Conservation (phyloP, 345 rosid species). For the Diplotaxis tenuifolia region DNA sequence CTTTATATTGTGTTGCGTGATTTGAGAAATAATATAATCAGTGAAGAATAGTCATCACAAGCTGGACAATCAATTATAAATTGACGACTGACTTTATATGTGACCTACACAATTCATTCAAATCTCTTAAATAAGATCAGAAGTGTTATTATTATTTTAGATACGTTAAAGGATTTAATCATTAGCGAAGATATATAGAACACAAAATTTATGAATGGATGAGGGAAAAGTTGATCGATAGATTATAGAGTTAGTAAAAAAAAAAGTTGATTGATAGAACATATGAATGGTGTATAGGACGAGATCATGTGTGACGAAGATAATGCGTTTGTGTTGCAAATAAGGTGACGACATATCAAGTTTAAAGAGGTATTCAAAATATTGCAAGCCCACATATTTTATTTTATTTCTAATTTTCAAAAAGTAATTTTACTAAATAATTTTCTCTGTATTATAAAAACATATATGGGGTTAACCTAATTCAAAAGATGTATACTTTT, state of each 20-base stretch:
- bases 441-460: not conserved
- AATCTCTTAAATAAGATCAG: not conserved
- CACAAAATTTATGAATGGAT: conserved; percentile 27
- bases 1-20: conserved; percentile 24
- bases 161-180: not conserved
- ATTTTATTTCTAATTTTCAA: not conserved
- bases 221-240: conserved; percentile 15
- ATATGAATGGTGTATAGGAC: conserved; percentile 25
- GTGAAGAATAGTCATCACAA: not conserved
- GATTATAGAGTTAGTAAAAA: too few relatives aligned
- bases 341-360: conserved; percentile 23
- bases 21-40: conserved; percentile 19
- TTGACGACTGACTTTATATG: not conserved
- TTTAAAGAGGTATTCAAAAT: conserved; percentile 7
- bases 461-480: conserved; percentile 7
- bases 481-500: not conserved
- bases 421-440: not conserved
- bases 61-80: not conserved
- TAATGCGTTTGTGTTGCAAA: conserved; percentile 38
- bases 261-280: conserved; percentile 5
- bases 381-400: conserved; percentile 23
- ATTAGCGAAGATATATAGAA: not conserved
- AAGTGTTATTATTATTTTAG: not conserved
- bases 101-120: not conserved
- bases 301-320: conserved; percentile 28